phyloP scores from a whole-genome alignment of 768 basidiomycete species.

The Cystobasidium ongulense region DNA sequence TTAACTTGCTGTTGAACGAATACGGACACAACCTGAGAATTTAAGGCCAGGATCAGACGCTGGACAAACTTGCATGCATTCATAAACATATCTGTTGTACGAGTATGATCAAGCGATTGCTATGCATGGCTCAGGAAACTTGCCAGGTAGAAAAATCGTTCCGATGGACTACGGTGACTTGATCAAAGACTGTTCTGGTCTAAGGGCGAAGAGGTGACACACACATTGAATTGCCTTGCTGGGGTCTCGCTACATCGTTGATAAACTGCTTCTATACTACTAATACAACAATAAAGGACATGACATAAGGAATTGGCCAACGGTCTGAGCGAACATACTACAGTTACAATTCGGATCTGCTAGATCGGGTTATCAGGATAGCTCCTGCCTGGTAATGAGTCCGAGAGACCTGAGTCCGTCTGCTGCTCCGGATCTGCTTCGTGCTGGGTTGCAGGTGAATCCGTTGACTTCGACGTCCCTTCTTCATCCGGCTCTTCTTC shows the following conservation, averaged over 20 bases:
- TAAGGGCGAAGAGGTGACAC: neutral
- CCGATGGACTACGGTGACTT: too few relatives aligned
- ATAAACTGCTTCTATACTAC: neutral
- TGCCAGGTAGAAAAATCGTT: too few relatives aligned
- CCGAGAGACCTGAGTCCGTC: neutral
- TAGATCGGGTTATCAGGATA: neutral
- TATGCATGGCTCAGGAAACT: too few relatives aligned
- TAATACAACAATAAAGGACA: neutral
- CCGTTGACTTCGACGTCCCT: neutral
- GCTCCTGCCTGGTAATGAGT: neutral
- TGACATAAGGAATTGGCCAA: neutral
- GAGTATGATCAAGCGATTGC: too few relatives aligned
- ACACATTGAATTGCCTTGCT: neutral
- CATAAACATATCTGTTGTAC: too few relatives aligned
- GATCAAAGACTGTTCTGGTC: too few relatives aligned
- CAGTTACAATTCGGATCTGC: too few relatives aligned
- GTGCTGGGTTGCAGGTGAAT: neutral
- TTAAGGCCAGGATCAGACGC: too few relatives aligned
- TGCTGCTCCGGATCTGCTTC: neutral
- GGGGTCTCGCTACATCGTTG: neutral
- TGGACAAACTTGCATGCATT: too few relatives aligned
- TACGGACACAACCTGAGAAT: too few relatives aligned
- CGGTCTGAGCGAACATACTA: neutral
- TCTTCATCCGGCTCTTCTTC: slow-evolving; percentile 35
- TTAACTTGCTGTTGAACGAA: too few relatives aligned